Evolutionary conservation across 495 filamentous ascomycete genomes (phyloP), one percentile per base, ranked within the genome.

Genomic region (Penicillium crystallinum): DNA sequence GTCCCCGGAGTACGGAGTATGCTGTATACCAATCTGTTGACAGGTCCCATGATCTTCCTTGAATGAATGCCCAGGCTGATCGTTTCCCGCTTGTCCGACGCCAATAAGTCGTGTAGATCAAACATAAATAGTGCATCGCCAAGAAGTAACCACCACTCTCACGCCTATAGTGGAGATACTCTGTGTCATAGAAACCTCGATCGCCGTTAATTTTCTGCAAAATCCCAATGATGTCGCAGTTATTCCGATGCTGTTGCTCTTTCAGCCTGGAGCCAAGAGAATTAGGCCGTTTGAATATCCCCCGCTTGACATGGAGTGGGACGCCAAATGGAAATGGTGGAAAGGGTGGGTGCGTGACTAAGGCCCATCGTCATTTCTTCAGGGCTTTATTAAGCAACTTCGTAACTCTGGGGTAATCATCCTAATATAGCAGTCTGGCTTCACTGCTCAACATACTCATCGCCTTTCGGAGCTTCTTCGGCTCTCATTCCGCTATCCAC

Each of bases 401-500:
- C 15, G 33, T 47, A 35, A 64, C 46, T 64, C 62, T 36, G 62
- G 58, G 62, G 58, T 64, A 54, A 36, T 11, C 18, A 1, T 19
- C 8, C 29, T 40, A 6, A 21, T 23, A 27, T 18, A 27, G 14
- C n/a, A 17, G 25, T 7, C 25, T 30, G 41, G 25, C 15, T 30
- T 44, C 25, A 25, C 14, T 23, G 12, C 43, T 33, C 6, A 34
- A 35, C n/a, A 47, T 46, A 46, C 23, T 2, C 17, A n/a, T 27
- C 22, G 12, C 27, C 49, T 41, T 17, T 38, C 44, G 17, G 6
- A 12, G 29, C 36, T 33, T 19, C 14, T 35, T 30, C 38, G 0
- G 36, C 15, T 17, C 30, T 25, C 37, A 21, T 23, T 23, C 18
- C 17, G n/a, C 12, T 35, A 51, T 12, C 12, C 52, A 36, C 6